Evolutionary conservation across 768 basidiomycete species (phyloP).

Genomic region (Sporobolomyces pararoseus): DNA sequence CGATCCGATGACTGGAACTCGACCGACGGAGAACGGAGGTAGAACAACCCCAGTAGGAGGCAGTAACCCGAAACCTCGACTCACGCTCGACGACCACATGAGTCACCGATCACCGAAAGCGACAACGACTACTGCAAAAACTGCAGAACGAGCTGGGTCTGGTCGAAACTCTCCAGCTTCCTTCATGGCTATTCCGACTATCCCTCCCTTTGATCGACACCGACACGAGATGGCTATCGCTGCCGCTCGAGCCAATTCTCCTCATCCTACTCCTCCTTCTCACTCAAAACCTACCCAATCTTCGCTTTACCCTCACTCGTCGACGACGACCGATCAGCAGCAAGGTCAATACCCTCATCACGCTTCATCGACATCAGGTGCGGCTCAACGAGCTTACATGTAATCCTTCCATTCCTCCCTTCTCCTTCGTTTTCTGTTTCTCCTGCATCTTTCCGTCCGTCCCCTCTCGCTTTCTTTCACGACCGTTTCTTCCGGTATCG

Average conservation of each 20-base stretch:
- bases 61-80: slow-evolving; percentile 16
- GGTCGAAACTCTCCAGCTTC: not conserved
- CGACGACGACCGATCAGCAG: not conserved
- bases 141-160: not conserved
- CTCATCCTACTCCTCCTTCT: not conserved
- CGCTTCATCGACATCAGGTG: not conserved
- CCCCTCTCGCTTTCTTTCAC: not conserved
- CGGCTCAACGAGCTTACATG: slow-evolving; percentile 3
- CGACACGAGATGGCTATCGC: slow-evolving; percentile 27
- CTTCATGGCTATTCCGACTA: slow-evolving; percentile 35
- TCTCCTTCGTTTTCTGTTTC: not conserved
- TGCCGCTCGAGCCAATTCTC: slow-evolving; percentile 13
- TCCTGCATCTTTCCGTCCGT: not conserved
- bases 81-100: slow-evolving; percentile 40
- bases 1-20: not conserved
- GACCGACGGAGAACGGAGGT: not conserved
- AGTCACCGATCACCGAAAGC: slow-evolving; percentile 27
- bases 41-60: slow-evolving; percentile 12
- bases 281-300: not conserved
- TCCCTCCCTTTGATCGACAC: slow-evolving; percentile 33
- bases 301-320: slow-evolving; percentile 3
- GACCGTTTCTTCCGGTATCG: too few species aligned
- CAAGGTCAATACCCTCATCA: slow-evolving; percentile 4
- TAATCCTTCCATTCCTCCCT: not conserved
- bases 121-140: not conserved